Base-by-base conservation (phyloP, 768 basidiomycete genomes). In the Tricholoma hemisulphureum region DNA sequence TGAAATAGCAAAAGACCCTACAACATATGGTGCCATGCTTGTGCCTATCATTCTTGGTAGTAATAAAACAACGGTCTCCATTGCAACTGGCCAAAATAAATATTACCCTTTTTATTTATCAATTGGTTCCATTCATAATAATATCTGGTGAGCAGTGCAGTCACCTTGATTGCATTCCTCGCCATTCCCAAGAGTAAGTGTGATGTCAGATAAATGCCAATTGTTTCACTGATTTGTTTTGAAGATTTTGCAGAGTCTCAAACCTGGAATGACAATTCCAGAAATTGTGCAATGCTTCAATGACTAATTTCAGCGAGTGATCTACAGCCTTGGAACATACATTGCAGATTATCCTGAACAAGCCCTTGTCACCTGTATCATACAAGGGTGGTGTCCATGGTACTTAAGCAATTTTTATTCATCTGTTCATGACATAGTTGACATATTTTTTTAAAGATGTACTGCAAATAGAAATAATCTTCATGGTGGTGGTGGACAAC, bases 341-440 rank as follows among this genome's bases (percentile, higher is more conserved):
- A 71, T 73, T 50, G 69, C 69, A 0, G 69, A 73, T 50, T 73
- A 73, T 56, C 69, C 67, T 7, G 71, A 73, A 48, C 72, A 73
- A 50, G 65, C 65, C 0, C 35, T 61, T 10, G 31, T 68, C 0
- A 61, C 64, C 6, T 58, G 63, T 18, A 62, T 66, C n/a, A 65
- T 72, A 0, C 65, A 67, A 55, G 61, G 62, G 13, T 72, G 63
- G 67, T 71, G 67, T 18, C 51, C 62, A 28, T 62, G 60, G 66
- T 67, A 39, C n/a, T n/a, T n/a, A n/a, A n/a, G n/a, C n/a, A n/a
- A n/a, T n/a, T n/a, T n/a, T n/a, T n/a, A n/a, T n/a, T n/a, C n/a
- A n/a, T n/a, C n/a, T n/a, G n/a, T n/a, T n/a, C n/a, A n/a, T n/a
- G n/a, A n/a, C n/a, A n/a, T n/a, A 13, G 64, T 61, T 61, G 16